Percentiles rank a stretch among this genome's conserved stretches.
Conservation (phyloP, 1,139 yeast species). For the Blastobotrys proliferans region DNA sequence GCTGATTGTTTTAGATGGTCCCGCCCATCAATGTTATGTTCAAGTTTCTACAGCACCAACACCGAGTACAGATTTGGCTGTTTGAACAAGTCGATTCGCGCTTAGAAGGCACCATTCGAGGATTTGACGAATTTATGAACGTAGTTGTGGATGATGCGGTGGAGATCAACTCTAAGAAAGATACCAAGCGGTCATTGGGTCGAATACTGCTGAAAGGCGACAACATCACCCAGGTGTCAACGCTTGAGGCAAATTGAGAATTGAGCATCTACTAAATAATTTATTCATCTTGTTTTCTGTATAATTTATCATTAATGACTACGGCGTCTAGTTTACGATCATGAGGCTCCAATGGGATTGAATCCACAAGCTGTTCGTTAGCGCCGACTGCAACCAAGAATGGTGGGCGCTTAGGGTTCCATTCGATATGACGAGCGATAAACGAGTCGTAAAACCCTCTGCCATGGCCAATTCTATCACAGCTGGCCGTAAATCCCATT, state of each 20-base stretch:
- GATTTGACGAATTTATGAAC: slow-evolving; percentile 98
- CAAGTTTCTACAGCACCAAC: slow-evolving; percentile 78
- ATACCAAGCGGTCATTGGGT: slow-evolving; percentile 40
- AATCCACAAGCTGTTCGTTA: slow-evolving; percentile 57
- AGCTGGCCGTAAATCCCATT: slow-evolving; percentile 60
- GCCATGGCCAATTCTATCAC: slow-evolving; percentile 81
- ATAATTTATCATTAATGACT: slow-evolving; percentile 36
- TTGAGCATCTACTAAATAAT: background rate
- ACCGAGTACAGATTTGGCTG: slow-evolving; percentile 78
- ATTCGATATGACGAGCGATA: slow-evolving; percentile 47
- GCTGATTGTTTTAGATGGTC: slow-evolving; percentile 41
- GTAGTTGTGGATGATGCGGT: slow-evolving; percentile 86
- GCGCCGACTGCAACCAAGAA: slow-evolving; percentile 64
- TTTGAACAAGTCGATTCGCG: slow-evolving; percentile 77
- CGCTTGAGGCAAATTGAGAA: slow-evolving; percentile 5
- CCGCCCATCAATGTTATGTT: slow-evolving; percentile 93
- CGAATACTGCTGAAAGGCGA: slow-evolving; percentile 86
- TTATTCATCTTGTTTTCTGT: slow-evolving; percentile 7
- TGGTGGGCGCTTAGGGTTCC: slow-evolving; percentile 27
- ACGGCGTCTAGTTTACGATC: slow-evolving; percentile 65
- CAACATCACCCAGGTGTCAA: slow-evolving; percentile 75
- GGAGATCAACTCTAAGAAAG: slow-evolving; percentile 51
- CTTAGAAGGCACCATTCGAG: slow-evolving; percentile 78
- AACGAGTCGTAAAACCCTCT: slow-evolving; percentile 89
- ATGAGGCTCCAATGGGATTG: slow-evolving; percentile 63